These are phyloP conservation scores for Bruguiera parviflora DNA, from an alignment of 345 rosid genomes.

Conservation along the genomic window DNA sequence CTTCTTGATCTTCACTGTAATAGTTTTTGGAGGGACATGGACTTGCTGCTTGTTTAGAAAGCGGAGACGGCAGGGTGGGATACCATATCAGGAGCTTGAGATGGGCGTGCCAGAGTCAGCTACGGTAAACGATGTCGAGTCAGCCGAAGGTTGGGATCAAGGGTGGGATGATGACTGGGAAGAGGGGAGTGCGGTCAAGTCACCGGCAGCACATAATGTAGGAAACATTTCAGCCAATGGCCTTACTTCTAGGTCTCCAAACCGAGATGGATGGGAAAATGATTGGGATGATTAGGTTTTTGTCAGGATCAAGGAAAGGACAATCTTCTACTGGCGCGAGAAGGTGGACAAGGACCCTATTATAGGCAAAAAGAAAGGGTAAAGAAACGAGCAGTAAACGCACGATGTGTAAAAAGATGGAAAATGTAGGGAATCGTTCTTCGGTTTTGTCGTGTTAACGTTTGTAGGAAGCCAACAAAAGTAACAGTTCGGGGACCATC, in stretches of 20 bases:
- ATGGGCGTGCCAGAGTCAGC: slow-evolving; percentile 56
- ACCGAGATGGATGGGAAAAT: slow-evolving; percentile 71
- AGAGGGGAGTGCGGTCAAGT: slow-evolving; percentile 65
- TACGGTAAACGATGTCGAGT: slow-evolving; percentile 41
- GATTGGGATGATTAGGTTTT: slow-evolving; percentile 70
- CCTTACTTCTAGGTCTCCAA: slow-evolving; percentile 61
- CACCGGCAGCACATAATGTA: slow-evolving; percentile 46
- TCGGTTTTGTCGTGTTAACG: slow-evolving; percentile 10
- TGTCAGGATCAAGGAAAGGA: neutral
- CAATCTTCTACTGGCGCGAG: neutral
- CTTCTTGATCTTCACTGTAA: slow-evolving; percentile 57
- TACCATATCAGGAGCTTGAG: slow-evolving; percentile 84
- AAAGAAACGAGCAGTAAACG: neutral
- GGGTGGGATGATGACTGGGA: slow-evolving; percentile 98
- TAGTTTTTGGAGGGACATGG: slow-evolving; percentile 53
- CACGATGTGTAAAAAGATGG: slow-evolving; percentile 12
- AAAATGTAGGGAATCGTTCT: slow-evolving; percentile 15
- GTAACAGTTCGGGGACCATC: slow-evolving; percentile 5
- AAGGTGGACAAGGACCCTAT: neutral
- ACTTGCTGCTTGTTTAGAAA: slow-evolving; percentile 60
- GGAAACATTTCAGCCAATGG: slow-evolving; percentile 70
- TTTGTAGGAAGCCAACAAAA: slow-evolving; percentile 1
- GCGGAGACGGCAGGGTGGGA: slow-evolving; percentile 47
- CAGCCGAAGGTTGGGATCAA: slow-evolving; percentile 84
- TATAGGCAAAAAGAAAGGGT: slow-evolving; percentile 3